Base-by-base conservation (phyloP, 1,284 basidiomycete genomes). In the Blastosporella zonata region DNA sequence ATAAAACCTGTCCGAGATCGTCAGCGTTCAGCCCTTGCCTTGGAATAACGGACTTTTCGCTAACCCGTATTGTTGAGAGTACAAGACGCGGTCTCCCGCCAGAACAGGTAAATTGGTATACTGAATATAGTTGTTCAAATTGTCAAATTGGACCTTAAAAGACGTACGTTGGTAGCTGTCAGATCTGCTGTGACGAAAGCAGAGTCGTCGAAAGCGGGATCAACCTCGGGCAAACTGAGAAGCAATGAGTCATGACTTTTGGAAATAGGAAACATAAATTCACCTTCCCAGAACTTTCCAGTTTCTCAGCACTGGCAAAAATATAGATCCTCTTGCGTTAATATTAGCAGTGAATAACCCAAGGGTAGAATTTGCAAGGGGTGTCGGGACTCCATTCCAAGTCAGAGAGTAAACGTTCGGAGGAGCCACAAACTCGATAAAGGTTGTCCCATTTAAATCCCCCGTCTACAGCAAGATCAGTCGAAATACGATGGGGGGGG, bases 21-120 rank as follows among this genome's bases (percentile, higher is more conserved):
- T 53, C 5, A 39, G 29, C 7, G 42, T 2, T 29, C 18, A 37
- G 35, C 44, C 13, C 38, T 40, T 29, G 2, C 43, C 28, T 17
- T 25, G 43, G 21, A 20, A 15, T 21, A 10, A 22, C 39, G 17
- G 35, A 29, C 3, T 12, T 23, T 3, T 34, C 12, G 51, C 64
- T 20, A 53, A 75, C 74, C 73, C 75, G 48, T 78, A 77, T 65
- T 78, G 74, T 45, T 77, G 75, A 1, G 74, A 74, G 55, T 77
- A 77, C 22, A 78, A 61, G 13, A 77, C 73, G 22, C 62, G 62
- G 31, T 62, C 59, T 9, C 72, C 72, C 2, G 70, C 59, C 7
- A 76, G 54, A 3, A 69, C 68, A 3, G 73, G 74, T 5, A 75
- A 62, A 58, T 76, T 74, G 2, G 73, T 75, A 54, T 75, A 75